Evolutionary conservation across 2,329 filamentous ascomycete species (phyloP).

Genomic region (Fusarium dimerum): DNA sequence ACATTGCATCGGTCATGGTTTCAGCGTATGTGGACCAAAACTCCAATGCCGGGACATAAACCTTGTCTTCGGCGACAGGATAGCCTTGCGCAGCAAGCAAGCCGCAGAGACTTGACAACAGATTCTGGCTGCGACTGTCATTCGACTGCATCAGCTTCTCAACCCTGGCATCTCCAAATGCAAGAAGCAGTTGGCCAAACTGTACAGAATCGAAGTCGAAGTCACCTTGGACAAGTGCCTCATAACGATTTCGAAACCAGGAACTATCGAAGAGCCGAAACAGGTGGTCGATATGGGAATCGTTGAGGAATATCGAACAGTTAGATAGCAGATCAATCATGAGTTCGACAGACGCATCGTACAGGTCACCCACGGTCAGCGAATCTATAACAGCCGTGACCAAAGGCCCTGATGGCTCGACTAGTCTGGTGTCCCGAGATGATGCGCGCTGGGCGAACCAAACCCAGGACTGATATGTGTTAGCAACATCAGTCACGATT

Average conservation of each 20-base stretch:
- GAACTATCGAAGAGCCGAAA: conserved; percentile 60
- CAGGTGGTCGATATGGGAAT: conserved; percentile 58
- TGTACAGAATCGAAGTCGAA: conserved; percentile 65
- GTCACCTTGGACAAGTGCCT: conserved; percentile 57
- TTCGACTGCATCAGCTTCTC: conserved; percentile 57
- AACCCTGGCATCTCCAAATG: conserved; percentile 68
- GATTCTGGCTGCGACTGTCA: conserved; percentile 50
- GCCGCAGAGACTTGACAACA: conserved; percentile 62
- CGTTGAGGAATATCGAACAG: conserved; percentile 63
- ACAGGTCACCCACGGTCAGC: conserved; percentile 58
- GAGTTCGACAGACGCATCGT: conserved; percentile 62
- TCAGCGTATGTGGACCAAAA: conserved; percentile 82
- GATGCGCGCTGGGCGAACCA: conserved; percentile 69
- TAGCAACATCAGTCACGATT: not conserved
- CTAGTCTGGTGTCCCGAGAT: conserved; percentile 55
- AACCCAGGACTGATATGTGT: conserved; percentile 63
- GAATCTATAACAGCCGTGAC: conserved; percentile 62
- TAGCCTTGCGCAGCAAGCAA: conserved; percentile 67
- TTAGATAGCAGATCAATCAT: conserved; percentile 66
- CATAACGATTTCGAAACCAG: conserved; percentile 60
- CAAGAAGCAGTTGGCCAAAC: conserved; percentile 66
- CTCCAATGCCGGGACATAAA: conserved; percentile 73
- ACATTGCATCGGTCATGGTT: conserved; percentile 60
- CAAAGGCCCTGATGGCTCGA: conserved; percentile 60
- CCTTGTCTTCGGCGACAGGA: conserved; percentile 70